These are phyloP conservation scores for Mrakia gelida DNA, from an alignment of 768 basidiomycete genomes.

Conservation along the genomic window DNA sequence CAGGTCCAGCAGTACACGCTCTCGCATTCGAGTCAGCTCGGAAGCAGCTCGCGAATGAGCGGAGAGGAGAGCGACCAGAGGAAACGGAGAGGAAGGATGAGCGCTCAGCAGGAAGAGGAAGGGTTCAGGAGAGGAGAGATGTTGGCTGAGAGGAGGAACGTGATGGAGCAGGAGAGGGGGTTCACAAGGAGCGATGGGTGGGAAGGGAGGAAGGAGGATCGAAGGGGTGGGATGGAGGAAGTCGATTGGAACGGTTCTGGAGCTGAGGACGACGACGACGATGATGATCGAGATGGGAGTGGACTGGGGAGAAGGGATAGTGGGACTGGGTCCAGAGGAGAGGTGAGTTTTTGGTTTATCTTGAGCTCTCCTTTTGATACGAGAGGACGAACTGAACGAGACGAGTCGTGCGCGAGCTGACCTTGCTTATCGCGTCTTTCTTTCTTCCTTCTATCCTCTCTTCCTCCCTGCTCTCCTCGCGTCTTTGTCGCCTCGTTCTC, in stretches of 20 bases:
- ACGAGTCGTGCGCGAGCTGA: neutral
- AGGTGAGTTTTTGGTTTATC: constrained; percentile 2
- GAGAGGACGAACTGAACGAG: too few species aligned
- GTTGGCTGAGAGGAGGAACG: neutral
- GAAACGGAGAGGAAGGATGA: neutral
- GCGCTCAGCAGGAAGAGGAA: neutral
- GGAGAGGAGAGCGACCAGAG: neutral
- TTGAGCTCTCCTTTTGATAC: neutral
- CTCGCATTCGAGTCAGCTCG: neutral
- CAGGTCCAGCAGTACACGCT: neutral
- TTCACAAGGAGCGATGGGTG: neutral
- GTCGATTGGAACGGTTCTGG: neutral
- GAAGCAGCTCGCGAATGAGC: neutral
- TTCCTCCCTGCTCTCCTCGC: too few species aligned
- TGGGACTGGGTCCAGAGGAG: neutral
- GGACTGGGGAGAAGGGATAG: constrained; percentile 8
- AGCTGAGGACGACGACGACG: neutral
- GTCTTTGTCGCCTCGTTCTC: neutral
- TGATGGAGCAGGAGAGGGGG: neutral
- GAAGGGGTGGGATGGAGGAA: neutral
- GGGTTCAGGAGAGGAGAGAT: neutral
- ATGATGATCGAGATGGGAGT: neutral
- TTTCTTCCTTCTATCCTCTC: too few species aligned
- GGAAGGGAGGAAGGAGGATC: neutral
- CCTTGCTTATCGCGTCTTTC: neutral